Conservation (phyloP, 2,329 filamentous ascomycete species). For the Colletotrichum lindemuthianum region DNA sequence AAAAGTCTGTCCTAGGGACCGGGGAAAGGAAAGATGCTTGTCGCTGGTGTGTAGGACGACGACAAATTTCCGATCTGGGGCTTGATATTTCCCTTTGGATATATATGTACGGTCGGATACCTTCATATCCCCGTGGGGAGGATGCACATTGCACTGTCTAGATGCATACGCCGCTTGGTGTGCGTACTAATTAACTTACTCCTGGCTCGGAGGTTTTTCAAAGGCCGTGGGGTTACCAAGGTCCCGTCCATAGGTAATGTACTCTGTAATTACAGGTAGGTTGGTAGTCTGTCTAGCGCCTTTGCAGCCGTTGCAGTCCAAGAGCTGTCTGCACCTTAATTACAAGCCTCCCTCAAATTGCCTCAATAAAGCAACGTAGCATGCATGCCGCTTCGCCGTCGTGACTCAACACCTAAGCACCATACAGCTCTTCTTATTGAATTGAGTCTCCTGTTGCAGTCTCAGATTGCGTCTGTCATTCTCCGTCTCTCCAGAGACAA, state of each 20-base stretch:
- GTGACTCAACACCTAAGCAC: conserved; percentile 30
- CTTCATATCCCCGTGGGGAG: too few relatives aligned
- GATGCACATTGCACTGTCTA: too few relatives aligned
- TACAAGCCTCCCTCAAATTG: conserved; percentile 11
- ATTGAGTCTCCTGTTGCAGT: conserved; percentile 4
- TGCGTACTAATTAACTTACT: too few relatives aligned
- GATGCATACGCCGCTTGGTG: too few relatives aligned
- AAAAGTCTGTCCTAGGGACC: not conserved
- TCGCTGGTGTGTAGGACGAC: too few relatives aligned
- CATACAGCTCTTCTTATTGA: too few relatives aligned
- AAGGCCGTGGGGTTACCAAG: not conserved
- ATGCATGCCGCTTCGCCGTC: conserved; percentile 17
- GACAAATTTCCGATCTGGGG: too few relatives aligned
- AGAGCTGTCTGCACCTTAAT: not conserved
- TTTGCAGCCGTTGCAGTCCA: not conserved
- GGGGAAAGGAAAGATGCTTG: too few relatives aligned
- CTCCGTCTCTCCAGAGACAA: conserved; percentile 4
- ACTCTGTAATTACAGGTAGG: not conserved
- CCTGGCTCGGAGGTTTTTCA: not conserved
- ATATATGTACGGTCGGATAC: too few relatives aligned
- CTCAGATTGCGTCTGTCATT: conserved; percentile 2
- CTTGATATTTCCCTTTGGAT: too few relatives aligned
- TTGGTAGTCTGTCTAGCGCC: not conserved
- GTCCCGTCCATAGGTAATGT: too few relatives aligned
- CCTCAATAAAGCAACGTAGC: conserved; percentile 25